Conservation (phyloP, 75 land plant genomes). For the Isoetes taiwanensis region DNA sequence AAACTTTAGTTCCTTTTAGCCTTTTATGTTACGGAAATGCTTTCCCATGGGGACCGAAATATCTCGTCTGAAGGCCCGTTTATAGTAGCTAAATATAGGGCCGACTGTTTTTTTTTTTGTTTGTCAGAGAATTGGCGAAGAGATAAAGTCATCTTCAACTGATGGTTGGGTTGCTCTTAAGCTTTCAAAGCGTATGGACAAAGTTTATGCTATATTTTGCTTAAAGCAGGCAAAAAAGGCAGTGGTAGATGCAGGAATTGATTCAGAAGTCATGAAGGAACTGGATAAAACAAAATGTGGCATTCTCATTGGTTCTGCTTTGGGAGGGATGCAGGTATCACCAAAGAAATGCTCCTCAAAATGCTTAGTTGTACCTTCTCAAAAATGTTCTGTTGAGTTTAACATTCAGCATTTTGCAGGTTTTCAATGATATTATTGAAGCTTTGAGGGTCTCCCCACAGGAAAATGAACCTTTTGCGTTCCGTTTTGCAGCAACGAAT, state of each 20-base stretch:
- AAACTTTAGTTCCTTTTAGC: neutral
- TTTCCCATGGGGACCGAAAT: neutral
- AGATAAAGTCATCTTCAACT: neutral
- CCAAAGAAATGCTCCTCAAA: neutral
- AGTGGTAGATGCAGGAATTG: neutral
- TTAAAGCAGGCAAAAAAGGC: slow-evolving; percentile 12
- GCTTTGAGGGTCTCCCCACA: slow-evolving; percentile 10
- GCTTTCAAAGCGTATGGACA: slow-evolving; percentile 2
- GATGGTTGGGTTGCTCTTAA: slow-evolving; percentile 5
- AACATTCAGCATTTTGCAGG: neutral
- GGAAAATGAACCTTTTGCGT: slow-evolving; percentile 1
- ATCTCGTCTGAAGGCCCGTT: neutral
- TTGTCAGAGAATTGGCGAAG: neutral
- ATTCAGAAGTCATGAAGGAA: neutral
- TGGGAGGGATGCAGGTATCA: slow-evolving; percentile 6
- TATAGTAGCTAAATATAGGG: neutral
- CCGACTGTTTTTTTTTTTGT: neutral
- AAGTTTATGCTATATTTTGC: slow-evolving; percentile 8
- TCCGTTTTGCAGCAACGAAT: slow-evolving; percentile 1
- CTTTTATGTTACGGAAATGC: neutral
- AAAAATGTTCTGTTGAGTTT: neutral
- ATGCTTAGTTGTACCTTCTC: neutral
- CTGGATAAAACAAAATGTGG: slow-evolving; percentile 6
- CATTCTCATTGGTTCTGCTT: neutral
- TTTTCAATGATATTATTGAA: slow-evolving; percentile 1